phyloP scores from a whole-genome alignment of 2,329 filamentous ascomycete species.

The Pyricularia pennisetigena region DNA sequence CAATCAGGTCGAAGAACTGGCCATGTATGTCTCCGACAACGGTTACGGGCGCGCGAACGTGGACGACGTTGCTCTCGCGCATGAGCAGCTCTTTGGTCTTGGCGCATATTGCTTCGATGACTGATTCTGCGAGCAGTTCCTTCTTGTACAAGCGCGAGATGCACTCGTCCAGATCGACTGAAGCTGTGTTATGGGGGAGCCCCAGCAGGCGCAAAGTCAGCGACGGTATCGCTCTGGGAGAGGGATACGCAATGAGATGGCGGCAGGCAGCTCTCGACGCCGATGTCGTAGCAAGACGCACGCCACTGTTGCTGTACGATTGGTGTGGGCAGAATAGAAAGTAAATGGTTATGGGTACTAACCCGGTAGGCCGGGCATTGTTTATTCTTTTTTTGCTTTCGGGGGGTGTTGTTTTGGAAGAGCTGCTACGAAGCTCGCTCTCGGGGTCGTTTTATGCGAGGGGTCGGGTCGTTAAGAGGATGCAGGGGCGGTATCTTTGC shows the following conservation, averaged over 20 bases:
- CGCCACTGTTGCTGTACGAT: not conserved
- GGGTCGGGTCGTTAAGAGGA: not conserved
- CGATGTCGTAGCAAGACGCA: not conserved
- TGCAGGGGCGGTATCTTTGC: conserved; percentile 2
- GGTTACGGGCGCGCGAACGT: conserved; percentile 89
- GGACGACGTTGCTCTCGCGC: conserved; percentile 99
- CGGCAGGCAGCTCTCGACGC: not conserved
- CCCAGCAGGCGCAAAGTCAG: conserved; percentile 8
- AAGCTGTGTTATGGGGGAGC: conserved; percentile 43
- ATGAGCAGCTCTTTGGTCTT: conserved; percentile 98
- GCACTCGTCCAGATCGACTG: conserved; percentile 97
- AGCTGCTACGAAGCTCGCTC: not conserved
- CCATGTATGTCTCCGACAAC: conserved; percentile 98
- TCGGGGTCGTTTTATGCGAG: not conserved
- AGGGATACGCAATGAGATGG: not conserved
- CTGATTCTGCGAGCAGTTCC: conserved; percentile 87
- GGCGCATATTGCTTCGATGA: conserved; percentile 98
- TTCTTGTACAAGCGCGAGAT: conserved; percentile 95
- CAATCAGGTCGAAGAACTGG: conserved; percentile 97
- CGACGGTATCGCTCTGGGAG: not conserved
- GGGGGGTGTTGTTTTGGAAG: not conserved
- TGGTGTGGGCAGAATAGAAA: conserved; percentile 53
- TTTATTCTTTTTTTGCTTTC: not conserved
- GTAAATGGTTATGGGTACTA: conserved; percentile 63
- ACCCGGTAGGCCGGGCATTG: conserved; percentile 13